A percentile compares a stretch with the other conserved stretches of the same genome.
Conservation (phyloP, 257 asterid species). For the Mitragyna speciosa region DNA sequence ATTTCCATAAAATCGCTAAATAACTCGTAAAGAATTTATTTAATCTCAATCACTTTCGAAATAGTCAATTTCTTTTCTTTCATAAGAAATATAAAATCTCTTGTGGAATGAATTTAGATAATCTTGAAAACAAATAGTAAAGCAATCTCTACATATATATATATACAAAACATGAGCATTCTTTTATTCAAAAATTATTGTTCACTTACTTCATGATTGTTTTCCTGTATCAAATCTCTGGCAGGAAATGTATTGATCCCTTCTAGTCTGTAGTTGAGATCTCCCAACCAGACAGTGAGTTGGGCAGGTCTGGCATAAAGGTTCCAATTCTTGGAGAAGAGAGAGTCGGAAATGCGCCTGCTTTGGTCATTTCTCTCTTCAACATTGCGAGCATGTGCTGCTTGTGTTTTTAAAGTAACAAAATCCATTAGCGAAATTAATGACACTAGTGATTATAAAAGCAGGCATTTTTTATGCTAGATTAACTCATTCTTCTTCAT, state of each 20-base stretch:
- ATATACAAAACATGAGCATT: not conserved
- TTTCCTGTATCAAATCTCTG: slow-evolving; percentile 45
- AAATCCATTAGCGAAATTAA: not conserved
- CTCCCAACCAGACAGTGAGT: slow-evolving; percentile 71
- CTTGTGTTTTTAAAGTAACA: not conserved
- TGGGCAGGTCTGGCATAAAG: slow-evolving; percentile 46
- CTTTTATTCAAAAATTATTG: not conserved
- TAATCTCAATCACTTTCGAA: too few relatives aligned
- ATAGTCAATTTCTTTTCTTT: too few relatives aligned
- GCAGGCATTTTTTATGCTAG: not conserved
- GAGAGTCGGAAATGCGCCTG: slow-evolving; percentile 50
- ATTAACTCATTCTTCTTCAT: not conserved
- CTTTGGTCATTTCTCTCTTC: slow-evolving; percentile 58
- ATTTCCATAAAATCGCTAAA: too few relatives aligned
- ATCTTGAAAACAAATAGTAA: not conserved
- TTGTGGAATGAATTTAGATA: too few relatives aligned
- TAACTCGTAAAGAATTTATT: too few relatives aligned
- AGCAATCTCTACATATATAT: not conserved
- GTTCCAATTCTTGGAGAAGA: slow-evolving; percentile 51
- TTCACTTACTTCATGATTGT: slow-evolving; percentile 48
- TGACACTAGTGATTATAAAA: not conserved
- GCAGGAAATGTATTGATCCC: slow-evolving; percentile 57
- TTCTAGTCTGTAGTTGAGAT: slow-evolving; percentile 64
- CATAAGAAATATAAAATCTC: too few relatives aligned
- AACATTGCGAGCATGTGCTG: slow-evolving; percentile 70